phyloP scores from a whole-genome alignment of 495 filamentous ascomycete genomes.

The Schizothecium vesticola region DNA sequence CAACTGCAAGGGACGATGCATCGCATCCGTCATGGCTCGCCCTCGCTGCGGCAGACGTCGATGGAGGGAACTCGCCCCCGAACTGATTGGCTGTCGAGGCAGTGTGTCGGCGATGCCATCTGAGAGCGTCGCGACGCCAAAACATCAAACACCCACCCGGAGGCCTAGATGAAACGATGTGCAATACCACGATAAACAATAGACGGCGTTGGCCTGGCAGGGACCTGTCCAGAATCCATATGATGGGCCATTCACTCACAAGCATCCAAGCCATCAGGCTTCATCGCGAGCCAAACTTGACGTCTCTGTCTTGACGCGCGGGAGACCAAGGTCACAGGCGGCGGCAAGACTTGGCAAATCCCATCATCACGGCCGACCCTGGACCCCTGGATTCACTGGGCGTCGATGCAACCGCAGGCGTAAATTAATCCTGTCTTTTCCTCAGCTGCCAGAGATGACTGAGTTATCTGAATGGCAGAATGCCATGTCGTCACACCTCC shows the following conservation, averaged over 20 bases:
- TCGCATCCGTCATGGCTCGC: background rate
- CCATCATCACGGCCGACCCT: background rate
- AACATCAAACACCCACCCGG: slow-evolving; percentile 12
- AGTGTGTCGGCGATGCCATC: background rate
- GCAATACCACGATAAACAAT: slow-evolving; percentile 2
- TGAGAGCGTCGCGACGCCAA: slow-evolving; percentile 14
- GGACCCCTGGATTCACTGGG: background rate
- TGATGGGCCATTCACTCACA: no score
- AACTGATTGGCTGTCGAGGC: slow-evolving; percentile 10
- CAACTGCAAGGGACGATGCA: slow-evolving; percentile 23
- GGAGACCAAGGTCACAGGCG: background rate
- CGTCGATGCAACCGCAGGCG: slow-evolving; percentile 6
- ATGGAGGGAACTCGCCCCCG: background rate
- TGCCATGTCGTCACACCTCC: slow-evolving; percentile 7
- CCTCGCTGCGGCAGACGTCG: background rate
- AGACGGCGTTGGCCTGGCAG: background rate
- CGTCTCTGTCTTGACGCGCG: background rate
- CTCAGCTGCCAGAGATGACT: background rate
- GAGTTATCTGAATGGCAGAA: slow-evolving; percentile 1
- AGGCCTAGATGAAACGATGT: slow-evolving; percentile 6
- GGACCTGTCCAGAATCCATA: no score
- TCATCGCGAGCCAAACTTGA: no score
- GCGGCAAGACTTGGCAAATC: slow-evolving; percentile 1
- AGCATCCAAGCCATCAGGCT: no score
- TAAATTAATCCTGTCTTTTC: slow-evolving; percentile 1